A percentile compares a stretch with the other conserved stretches of the same genome.
Evolutionary conservation across 2,329 filamentous ascomycete genomes (phyloP).

Genomic region (Lecanosticta acicola): DNA sequence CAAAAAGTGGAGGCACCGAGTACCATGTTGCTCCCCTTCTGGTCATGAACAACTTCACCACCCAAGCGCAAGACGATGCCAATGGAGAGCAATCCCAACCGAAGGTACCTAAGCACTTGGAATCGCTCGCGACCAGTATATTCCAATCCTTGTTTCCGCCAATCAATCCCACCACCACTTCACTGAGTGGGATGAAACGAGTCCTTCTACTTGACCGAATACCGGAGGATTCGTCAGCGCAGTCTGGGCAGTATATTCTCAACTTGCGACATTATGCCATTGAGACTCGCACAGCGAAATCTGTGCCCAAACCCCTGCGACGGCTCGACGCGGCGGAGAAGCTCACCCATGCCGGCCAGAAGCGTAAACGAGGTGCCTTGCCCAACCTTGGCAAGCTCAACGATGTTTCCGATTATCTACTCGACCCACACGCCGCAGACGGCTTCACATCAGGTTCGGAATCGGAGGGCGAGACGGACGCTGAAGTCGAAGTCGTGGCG

Average conservation of each 20-base stretch:
- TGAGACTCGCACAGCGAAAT: conserved; percentile 75
- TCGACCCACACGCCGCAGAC: conserved; percentile 66
- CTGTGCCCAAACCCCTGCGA: conserved; percentile 72
- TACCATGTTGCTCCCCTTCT: conserved; percentile 81
- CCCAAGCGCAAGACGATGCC: conserved; percentile 42
- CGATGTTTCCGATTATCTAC: conserved; percentile 91
- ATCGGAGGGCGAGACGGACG: conserved; percentile 88
- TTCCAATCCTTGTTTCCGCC: conserved; percentile 96
- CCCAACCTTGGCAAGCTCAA: conserved; percentile 87
- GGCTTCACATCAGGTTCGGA: conserved; percentile 92
- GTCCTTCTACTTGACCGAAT: conserved; percentile 88
- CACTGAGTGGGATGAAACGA: conserved; percentile 84
- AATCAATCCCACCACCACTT: conserved; percentile 85
- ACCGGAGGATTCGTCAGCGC: conserved; percentile 30
- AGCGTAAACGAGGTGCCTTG: conserved; percentile 46
- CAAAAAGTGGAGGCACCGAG: conserved; percentile 72
- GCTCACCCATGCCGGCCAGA: conserved; percentile 52
- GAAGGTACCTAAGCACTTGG: conserved; percentile 80
- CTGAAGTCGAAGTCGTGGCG: conserved; percentile 78
- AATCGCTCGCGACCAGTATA: conserved; percentile 84
- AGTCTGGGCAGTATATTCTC: conserved; percentile 58
- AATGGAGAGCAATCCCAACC: conserved; percentile 37
- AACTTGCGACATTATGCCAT: conserved; percentile 94
- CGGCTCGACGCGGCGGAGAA: conserved; percentile 82
- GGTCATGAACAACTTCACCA: conserved; percentile 96